These are phyloP conservation scores for Rauvolfia tetraphylla DNA, from an alignment of 257 asterid species.

Conservation along the genomic window DNA sequence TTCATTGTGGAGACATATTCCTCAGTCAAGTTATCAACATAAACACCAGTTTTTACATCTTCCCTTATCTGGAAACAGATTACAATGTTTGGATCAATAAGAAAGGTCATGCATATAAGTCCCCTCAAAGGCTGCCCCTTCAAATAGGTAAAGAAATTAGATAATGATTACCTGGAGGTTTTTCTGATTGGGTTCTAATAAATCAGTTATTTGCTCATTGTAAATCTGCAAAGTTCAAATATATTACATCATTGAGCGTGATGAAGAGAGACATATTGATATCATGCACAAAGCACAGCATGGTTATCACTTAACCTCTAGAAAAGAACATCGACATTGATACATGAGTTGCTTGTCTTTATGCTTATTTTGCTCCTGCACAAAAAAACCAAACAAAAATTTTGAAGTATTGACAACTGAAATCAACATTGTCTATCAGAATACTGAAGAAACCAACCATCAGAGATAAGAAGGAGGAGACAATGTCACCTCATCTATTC, in stretches of 20 bases:
- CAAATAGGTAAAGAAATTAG: neutral
- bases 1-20: slow-evolving; percentile 85
- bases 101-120: neutral
- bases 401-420: neutral
- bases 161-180: slow-evolving; percentile 75
- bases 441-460: slow-evolving; percentile 8
- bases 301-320: slow-evolving; percentile 57
- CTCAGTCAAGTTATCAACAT: slow-evolving; percentile 94
- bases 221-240: slow-evolving; percentile 60
- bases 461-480: slow-evolving; percentile 6
- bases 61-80: slow-evolving; percentile 71
- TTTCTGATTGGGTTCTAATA: slow-evolving; percentile 89
- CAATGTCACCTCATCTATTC: slow-evolving; percentile 64
- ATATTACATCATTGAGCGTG: slow-evolving; percentile 7
- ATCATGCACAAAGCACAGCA: slow-evolving; percentile 12
- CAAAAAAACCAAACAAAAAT: slow-evolving; percentile 13
- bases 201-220: slow-evolving; percentile 97
- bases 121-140: neutral
- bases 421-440: neutral
- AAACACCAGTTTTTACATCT: slow-evolving; percentile 88
- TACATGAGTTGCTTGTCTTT: slow-evolving; percentile 75
- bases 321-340: slow-evolving; percentile 96
- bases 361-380: slow-evolving; percentile 88
- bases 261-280: neutral
- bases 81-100: neutral